Evolutionary conservation across 2,329 filamentous ascomycete genomes (phyloP).

Genomic region (Epichloe scottii): DNA sequence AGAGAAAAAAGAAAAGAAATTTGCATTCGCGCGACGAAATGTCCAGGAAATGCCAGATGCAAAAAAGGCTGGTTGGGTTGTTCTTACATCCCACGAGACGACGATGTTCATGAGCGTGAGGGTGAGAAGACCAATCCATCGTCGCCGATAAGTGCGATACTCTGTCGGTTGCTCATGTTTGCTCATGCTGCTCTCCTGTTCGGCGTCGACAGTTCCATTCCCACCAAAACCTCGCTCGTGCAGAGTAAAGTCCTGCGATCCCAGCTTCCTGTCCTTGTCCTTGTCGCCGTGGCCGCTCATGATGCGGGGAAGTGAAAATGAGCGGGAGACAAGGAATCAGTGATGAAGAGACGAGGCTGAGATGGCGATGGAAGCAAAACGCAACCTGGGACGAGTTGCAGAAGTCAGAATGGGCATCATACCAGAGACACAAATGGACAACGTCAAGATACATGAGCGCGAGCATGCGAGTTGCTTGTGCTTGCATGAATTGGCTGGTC

Average conservation of each 20-base stretch:
- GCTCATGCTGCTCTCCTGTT: slow-evolving; percentile 7
- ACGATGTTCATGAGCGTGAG: slow-evolving; percentile 82
- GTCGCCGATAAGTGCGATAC: slow-evolving; percentile 57
- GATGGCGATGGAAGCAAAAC: not conserved
- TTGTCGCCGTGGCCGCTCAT: slow-evolving; percentile 3
- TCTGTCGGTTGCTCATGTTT: slow-evolving; percentile 17
- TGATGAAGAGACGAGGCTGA: not conserved
- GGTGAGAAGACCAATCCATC: slow-evolving; percentile 80
- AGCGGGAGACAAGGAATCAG: too few relatives aligned
- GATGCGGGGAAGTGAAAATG: not conserved
- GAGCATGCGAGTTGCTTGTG: too few relatives aligned
- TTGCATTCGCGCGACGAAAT: not conserved
- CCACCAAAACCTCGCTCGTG: slow-evolving; percentile 12
- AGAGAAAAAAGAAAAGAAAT: not conserved
- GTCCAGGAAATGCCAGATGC: not conserved
- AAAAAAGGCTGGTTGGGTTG: not conserved
- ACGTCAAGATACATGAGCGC: too few relatives aligned
- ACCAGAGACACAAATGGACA: too few relatives aligned
- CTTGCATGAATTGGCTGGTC: too few relatives aligned
- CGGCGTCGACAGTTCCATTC: slow-evolving; percentile 10
- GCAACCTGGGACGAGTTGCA: too few relatives aligned
- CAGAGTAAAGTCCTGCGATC: slow-evolving; percentile 17
- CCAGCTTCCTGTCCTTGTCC: slow-evolving; percentile 15
- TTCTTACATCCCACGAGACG: slow-evolving; percentile 83
- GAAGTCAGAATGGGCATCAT: too few relatives aligned